A percentile compares a stretch with the other conserved stretches of the same genome.
These are phyloP conservation scores for Entonaema liquescens DNA, from an alignment of 495 filamentous ascomycete genomes.

Conservation along the genomic window DNA sequence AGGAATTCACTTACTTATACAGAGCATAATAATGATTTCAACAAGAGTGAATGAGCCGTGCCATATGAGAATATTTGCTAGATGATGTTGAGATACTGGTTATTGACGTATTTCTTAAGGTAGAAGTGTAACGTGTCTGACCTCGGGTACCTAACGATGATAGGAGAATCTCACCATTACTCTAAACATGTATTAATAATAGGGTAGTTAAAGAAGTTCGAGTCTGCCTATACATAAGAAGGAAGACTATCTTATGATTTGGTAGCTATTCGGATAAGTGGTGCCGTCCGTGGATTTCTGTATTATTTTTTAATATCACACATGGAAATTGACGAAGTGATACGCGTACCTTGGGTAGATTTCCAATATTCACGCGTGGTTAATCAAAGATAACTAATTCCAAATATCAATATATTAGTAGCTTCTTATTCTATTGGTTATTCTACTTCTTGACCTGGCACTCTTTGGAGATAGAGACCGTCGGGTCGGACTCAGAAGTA, in stretches of 20 bases:
- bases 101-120: neutral
- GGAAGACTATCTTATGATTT: too few species aligned
- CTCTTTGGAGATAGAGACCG: conserved; percentile 31
- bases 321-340: too few species aligned
- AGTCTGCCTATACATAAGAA: too few species aligned
- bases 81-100: neutral
- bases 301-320: too few species aligned
- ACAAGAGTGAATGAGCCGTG: neutral
- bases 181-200: too few species aligned
- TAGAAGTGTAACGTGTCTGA: neutral
- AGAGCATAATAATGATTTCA: neutral
- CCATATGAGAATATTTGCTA: neutral
- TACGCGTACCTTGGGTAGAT: too few species aligned
- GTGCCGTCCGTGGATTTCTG: too few species aligned
- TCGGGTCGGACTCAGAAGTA: conserved; percentile 50
- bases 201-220: too few species aligned
- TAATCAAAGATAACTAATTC: too few species aligned
- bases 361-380: neutral
- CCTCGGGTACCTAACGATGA: neutral
- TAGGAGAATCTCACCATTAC: neutral
- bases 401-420: neutral
- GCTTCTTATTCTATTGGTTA: neutral
- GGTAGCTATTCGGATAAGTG: too few species aligned
- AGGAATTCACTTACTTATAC: neutral
- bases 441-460: conserved; percentile 41